phyloP scores from a whole-genome alignment of 2,329 filamentous ascomycete species.

The Clonostachys rosea region DNA sequence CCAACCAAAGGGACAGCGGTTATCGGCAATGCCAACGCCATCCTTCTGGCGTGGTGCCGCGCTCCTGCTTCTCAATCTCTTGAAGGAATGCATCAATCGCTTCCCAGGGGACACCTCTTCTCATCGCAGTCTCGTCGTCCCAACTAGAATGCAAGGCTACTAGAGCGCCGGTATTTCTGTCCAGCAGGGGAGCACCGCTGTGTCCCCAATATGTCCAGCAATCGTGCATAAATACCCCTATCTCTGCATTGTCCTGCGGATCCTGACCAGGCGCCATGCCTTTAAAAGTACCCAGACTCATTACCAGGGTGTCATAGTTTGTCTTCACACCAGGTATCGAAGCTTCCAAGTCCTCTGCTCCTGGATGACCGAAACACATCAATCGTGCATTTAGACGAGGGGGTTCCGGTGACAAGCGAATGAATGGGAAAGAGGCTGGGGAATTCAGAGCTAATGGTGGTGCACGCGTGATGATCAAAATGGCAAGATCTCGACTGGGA shows the following conservation, averaged over 20 bases:
- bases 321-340: slow-evolving; percentile 22
- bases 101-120: slow-evolving; percentile 39
- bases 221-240: slow-evolving; percentile 45
- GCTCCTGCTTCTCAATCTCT: background rate
- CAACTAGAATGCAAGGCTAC: slow-evolving; percentile 49
- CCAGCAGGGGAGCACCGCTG: slow-evolving; percentile 43
- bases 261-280: slow-evolving; percentile 31
- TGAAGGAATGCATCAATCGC: slow-evolving; percentile 34
- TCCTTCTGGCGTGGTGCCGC: too few relatives aligned
- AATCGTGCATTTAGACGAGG: slow-evolving; percentile 12
- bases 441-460: background rate
- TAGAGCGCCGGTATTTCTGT: slow-evolving; percentile 26
- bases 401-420: slow-evolving; percentile 4
- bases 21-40: too few relatives aligned
- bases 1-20: too few relatives aligned
- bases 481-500: slow-evolving; percentile 34
- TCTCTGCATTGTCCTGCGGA: slow-evolving; percentile 43
- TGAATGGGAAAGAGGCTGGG: background rate
- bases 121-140: slow-evolving; percentile 46
- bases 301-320: slow-evolving; percentile 39
- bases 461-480: slow-evolving; percentile 28
- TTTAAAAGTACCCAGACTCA: slow-evolving; percentile 34
- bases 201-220: slow-evolving; percentile 56
- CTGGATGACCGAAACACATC: slow-evolving; percentile 27
- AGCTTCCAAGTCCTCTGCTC: slow-evolving; percentile 36